These are phyloP conservation scores for Chaetomium olivaceum DNA, from an alignment of 2,329 filamentous ascomycete species.

Conservation along the genomic window DNA sequence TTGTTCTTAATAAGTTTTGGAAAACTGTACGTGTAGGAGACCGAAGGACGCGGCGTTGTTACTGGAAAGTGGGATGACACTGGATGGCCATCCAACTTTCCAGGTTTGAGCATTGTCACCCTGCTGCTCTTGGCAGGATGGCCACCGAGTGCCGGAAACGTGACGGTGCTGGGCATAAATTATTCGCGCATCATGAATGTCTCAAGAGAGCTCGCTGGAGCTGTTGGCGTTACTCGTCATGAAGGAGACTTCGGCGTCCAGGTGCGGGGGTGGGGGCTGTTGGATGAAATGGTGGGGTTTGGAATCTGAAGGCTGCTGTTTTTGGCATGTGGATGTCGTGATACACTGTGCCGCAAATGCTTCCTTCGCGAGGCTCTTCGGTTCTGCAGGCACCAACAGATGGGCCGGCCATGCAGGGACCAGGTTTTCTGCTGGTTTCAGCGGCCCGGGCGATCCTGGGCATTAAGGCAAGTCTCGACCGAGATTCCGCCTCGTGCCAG, in stretches of 20 bases:
- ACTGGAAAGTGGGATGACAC: background rate
- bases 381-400: conserved; percentile 18
- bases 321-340: conserved; percentile 24
- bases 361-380: conserved; percentile 13
- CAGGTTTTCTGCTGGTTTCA: conserved; percentile 6
- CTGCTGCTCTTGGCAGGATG: background rate
- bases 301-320: conserved; percentile 14
- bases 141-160: background rate
- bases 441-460: conserved; percentile 17
- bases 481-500: conserved; percentile 19
- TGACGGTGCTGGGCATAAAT: background rate
- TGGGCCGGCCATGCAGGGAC: background rate
- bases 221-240: background rate
- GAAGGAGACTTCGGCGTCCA: background rate
- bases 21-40: background rate
- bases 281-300: background rate
- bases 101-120: background rate
- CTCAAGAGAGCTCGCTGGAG: background rate
- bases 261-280: background rate
- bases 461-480: background rate
- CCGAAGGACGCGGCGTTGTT: background rate
- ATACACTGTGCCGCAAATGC: conserved; percentile 26
- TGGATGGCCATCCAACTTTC: background rate
- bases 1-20: background rate
- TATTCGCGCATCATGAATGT: background rate